Conservation (phyloP, 139 green algal species). For the Chlorella sorokiniana region DNA sequence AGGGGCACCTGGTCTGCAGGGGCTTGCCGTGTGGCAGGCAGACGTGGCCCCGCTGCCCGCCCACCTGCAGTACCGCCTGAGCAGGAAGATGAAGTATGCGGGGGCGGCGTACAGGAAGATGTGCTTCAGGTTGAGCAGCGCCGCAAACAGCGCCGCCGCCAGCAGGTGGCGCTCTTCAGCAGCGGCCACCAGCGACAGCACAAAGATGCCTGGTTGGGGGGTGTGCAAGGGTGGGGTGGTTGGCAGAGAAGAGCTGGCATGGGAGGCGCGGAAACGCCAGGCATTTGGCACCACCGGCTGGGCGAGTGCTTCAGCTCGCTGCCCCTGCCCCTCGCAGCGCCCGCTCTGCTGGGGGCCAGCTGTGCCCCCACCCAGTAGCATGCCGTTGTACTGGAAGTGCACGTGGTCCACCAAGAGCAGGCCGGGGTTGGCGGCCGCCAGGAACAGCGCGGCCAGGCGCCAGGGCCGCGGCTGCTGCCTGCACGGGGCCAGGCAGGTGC, state of each 20-base stretch:
- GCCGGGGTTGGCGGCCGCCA: constrained; percentile 65
- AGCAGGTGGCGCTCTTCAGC: constrained; percentile 41
- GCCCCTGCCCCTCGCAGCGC: too few relatives aligned
- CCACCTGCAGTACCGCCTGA: constrained; percentile 67
- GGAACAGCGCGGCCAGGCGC: constrained; percentile 44
- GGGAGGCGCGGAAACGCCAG: neutral
- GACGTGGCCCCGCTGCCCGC: neutral
- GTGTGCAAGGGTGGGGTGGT: neutral
- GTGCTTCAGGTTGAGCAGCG: constrained; percentile 95
- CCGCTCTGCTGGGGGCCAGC: too few relatives aligned
- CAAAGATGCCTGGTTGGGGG: constrained; percentile 64
- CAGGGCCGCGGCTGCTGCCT: neutral
- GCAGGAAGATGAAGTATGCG: constrained; percentile 80
- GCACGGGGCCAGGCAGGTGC: neutral
- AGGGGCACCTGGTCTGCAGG: too few relatives aligned
- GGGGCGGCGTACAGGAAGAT: constrained; percentile 89
- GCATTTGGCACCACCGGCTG: neutral
- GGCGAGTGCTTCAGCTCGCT: neutral
- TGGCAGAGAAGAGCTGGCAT: neutral
- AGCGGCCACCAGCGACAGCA: constrained; percentile 65
- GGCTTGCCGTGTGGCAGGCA: neutral
- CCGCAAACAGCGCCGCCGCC: constrained; percentile 71
- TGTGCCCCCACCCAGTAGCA: constrained; percentile 83
- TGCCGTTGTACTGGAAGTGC: constrained; percentile 99
- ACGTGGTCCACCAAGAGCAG: constrained; percentile 97